These are phyloP conservation scores for Entomortierella chlamydospora DNA, from an alignment of 192 early-diverging fungal genomes.

Conservation along the genomic window DNA sequence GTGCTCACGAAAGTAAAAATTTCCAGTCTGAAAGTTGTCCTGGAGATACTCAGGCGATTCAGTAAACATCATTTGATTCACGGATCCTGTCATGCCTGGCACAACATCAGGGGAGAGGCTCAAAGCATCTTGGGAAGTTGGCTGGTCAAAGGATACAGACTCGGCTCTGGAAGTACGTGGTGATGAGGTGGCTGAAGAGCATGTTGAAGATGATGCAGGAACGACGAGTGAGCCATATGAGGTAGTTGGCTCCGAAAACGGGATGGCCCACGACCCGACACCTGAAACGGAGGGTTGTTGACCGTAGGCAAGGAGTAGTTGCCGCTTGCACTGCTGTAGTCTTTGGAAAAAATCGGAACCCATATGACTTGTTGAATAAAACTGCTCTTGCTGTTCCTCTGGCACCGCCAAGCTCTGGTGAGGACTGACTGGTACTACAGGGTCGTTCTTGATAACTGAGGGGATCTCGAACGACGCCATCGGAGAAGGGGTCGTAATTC, in stretches of 20 bases:
- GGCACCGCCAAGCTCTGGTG: slow-evolving; percentile 11
- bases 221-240: slow-evolving; percentile 46
- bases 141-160: not conserved
- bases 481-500: slow-evolving; percentile 1
- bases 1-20: no score
- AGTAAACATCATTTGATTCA: not conserved
- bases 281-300: slow-evolving; percentile 4
- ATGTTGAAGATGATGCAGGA: slow-evolving; percentile 38
- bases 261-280: slow-evolving; percentile 25
- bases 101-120: not conserved
- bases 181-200: slow-evolving; percentile 22
- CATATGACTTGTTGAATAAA: not conserved
- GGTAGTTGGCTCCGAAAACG: slow-evolving; percentile 8
- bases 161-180: slow-evolving; percentile 14
- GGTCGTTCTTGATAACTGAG: not conserved
- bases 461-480: slow-evolving; percentile 23
- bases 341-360: not conserved
- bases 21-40: no score
- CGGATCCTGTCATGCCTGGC: not conserved
- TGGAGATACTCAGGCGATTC: not conserved
- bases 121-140: not conserved
- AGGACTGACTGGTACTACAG: not conserved
- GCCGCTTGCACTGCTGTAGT: not conserved
- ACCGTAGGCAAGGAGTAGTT: not conserved
- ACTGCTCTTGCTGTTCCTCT: slow-evolving; percentile 13